A percentile compares a stretch with the other conserved stretches of the same genome.
Conservation (phyloP, 768 basidiomycete genomes). For the Kwoniella botswanensis region DNA sequence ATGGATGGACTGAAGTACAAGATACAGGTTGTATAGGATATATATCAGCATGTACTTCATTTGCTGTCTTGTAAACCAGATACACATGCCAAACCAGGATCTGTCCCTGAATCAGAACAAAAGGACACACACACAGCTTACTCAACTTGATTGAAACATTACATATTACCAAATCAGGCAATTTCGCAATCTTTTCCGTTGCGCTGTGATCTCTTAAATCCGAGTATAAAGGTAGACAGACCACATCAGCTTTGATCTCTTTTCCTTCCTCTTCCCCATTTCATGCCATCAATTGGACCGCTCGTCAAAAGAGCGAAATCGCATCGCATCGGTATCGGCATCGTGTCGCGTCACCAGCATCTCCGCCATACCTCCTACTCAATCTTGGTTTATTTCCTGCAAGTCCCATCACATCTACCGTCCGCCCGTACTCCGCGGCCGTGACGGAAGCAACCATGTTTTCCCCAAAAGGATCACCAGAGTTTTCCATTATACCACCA, state of each 20-base stretch:
- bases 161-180: background rate
- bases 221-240: background rate
- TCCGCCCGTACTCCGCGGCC: background rate
- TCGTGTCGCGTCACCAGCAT: background rate
- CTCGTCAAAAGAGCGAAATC: background rate
- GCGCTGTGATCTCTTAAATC: background rate
- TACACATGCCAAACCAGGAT: background rate
- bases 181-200: background rate
- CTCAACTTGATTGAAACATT: background rate
- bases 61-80: background rate
- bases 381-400: background rate
- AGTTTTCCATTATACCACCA: slow-evolving; percentile 11
- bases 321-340: background rate
- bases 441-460: background rate
- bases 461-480: background rate
- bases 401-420: background rate
- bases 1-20: no score
- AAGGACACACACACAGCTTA: background rate
- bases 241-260: slow-evolving; percentile 2
- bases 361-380: background rate
- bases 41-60: background rate
- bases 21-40: no score
- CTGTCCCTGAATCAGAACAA: background rate
- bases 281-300: background rate
- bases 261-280: background rate